Conservation (phyloP, 2,329 filamentous ascomycete genomes). For the Botrytis squamosa region DNA sequence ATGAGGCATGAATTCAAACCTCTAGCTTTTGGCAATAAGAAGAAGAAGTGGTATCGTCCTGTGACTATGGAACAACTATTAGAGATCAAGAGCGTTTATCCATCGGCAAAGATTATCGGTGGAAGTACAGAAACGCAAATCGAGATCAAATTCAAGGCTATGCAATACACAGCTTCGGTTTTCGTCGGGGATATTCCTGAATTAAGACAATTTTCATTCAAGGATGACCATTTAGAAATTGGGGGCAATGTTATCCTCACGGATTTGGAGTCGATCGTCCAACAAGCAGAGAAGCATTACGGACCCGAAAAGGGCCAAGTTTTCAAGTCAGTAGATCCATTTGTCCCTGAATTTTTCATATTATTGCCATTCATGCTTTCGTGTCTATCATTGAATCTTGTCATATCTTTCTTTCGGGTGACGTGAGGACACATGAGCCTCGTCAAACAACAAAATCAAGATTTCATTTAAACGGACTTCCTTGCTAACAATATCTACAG, state of each 20-base stretch:
- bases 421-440: not conserved
- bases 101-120: constrained; percentile 88
- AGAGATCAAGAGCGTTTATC: constrained; percentile 84
- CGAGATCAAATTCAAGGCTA: constrained; percentile 95
- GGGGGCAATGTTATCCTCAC: constrained; percentile 92
- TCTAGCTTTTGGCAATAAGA: constrained; percentile 88
- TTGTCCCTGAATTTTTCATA: too few relatives aligned
- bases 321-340: constrained; percentile 52
- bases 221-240: constrained; percentile 81
- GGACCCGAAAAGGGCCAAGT: constrained; percentile 64
- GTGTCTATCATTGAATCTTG: not conserved
- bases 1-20: constrained; percentile 80
- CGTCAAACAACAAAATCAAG: not conserved
- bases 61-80: constrained; percentile 83
- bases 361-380: not conserved
- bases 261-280: constrained; percentile 82
- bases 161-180: constrained; percentile 85
- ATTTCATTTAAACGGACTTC: not conserved
- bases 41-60: constrained; percentile 90
- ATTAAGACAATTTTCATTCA: constrained; percentile 75
- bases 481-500: not conserved
- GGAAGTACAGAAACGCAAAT: constrained; percentile 98
- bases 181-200: constrained; percentile 93
- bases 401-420: not conserved
- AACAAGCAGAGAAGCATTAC: constrained; percentile 76